Base-by-base conservation (phyloP, 306 rosid genomes). In the Oxytropis ochrocephala region DNA sequence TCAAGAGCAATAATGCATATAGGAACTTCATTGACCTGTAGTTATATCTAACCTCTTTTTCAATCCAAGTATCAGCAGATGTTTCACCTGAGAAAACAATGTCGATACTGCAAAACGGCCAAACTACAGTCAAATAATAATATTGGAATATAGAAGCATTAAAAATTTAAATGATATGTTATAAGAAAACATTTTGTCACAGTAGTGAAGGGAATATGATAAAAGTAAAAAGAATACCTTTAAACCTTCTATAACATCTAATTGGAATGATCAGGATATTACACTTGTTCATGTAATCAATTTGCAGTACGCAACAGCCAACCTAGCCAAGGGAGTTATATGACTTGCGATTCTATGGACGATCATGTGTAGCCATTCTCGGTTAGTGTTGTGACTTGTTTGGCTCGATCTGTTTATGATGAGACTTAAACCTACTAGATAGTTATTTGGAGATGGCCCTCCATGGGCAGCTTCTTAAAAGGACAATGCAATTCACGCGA, bases 31-130 rank as follows among this genome's bases (percentile, higher is more conserved):
- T 66, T 53, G 73, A 18, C 47, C 35, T 62, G 29, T 55, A 29
- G 36, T 42, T 72, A 73, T 74, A 71, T 62, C 91, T 71, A 77
- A 93, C 98, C 97, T 93, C 98, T 75, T 69, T 90, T 74, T 88
- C 97, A 76, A 93, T 93, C 98, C 98, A 93, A 12, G 93, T 80
- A 90, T 90, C 98, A 59, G 98, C 98, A 82, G 93, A 86, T 38
- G 96, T 14, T 60, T 90, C 90, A 49, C 75, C 81, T 13, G 96
- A 79, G 89, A 76, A 93, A 78, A 93, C 75, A 39, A 93, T 33
- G 53, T 93, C 97, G 24, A 93, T 75, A 51, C 98, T 92, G 96
- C 85, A 83, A 83, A 69, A 81, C 75, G 69, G 43, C 59, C 60
- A 36, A 73, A 48, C 39, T 47, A 41, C 39, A 39, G 12, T 59